Evolutionary conservation across 2,329 filamentous ascomycete genomes (phyloP), one percentile per base, ranked within the genome.

Genomic region (Botrytis cinerea): DNA sequence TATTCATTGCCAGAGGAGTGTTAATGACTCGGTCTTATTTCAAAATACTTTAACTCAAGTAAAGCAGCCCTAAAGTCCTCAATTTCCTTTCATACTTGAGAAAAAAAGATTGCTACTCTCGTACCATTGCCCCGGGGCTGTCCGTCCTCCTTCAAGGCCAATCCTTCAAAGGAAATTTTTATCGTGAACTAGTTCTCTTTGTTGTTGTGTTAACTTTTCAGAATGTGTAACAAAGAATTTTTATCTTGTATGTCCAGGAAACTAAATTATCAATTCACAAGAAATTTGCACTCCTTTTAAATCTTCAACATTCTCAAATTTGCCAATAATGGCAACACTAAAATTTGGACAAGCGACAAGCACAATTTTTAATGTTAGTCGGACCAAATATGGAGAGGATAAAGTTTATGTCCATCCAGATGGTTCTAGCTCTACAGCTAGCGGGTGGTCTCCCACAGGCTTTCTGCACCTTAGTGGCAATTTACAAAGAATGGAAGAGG

Each of bases 401-500:
- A 10, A 38, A 43, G 48, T 25, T 43, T 69, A 57, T 43, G 8
- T 4, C 14, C 48, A 40, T 45, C 25, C 48, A 57, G 6, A 6
- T 32, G 28, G 16, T 64, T 32, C 20, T 28, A 43, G n/a, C 18
- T 40, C 59, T 22, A 40, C 16, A 6, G n/a, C 32, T 2, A 66
- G 60, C 35, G 70, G 70, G 7, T 51, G 59, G 45, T 71, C 70
- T 28, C 60, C 70, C 20, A 71, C 60, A 2, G 70, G 70, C 3
- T n/a, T 51, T 45, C 70, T 64, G 18, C 59, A 45, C n/a, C 45
- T 20, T 7, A 46, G 25, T 51, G 43, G 35, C 25, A 54, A 8
- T 25, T 25, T 18, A 32, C 14, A 20, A 25, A 32, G 14, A 5
- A 38, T 66, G 4, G 12, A 54, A 35, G 35, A 71, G 18, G 70